Evolutionary conservation across 208 protist genomes (phyloP), one percentile per base, ranked within the genome.

Genomic region (Novymonas esmeraldas): DNA sequence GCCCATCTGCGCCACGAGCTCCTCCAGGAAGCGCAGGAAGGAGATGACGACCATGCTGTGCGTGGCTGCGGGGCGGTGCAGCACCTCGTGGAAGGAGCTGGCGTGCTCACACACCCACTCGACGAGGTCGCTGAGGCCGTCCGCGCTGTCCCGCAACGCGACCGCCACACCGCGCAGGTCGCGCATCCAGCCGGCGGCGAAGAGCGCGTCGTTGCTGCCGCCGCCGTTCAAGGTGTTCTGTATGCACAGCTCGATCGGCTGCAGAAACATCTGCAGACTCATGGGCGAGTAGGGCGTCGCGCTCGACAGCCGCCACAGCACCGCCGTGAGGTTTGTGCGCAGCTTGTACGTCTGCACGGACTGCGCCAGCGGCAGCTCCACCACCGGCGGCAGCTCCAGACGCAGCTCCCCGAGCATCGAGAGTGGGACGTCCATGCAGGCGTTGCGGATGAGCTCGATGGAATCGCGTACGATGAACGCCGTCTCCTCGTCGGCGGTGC

Each of bases 101-200:
- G 67, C 65, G 55, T 82, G 73, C 22, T 79, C 72, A 59, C 77
- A 87, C 55, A 88, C 85, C 90, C 90, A 95, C 60, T 92, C 82
- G 18, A 93, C 60, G 63, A 95, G 84, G 64, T 95, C 90, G 14
- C 61, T 67, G 65, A 87, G 79, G 20, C 64, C 65, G 41, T 79
- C 60, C 26, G 68, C 49, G 49, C 79, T 58, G 41, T 85, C 75
- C 34, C 76, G 78, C 38, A 90, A 56, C 34, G 85, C 85, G 29
- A 80, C 63, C 18, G 76, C 80, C 5, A 85, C 84, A 60, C 90
- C 90, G 9, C 90, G 84, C 54, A 95, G 49, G 59, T 95, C 90
- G 10, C 85, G 86, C 68, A 95, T 79, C 85, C 86, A 95, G n/a
- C 90, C 90, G 1, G 90, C 90, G 28, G 89, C 68, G 78, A 88